Base-by-base conservation (phyloP, 371 early-diverging fungal genomes). In the Sporodiniella umbellata region DNA sequence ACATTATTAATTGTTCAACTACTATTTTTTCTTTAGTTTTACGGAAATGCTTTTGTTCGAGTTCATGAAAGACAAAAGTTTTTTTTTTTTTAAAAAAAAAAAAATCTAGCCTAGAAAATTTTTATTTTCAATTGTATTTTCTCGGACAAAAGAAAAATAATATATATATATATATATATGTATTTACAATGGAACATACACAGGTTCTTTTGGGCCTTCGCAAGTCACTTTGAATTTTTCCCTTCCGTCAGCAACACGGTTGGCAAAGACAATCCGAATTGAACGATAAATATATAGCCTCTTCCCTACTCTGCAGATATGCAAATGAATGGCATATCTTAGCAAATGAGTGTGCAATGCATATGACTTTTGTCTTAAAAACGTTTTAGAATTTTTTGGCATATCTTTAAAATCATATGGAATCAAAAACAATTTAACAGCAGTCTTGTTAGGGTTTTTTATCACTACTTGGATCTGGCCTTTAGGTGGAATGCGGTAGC, bases 381-480 rank as follows among this genome's bases (percentile, higher is more conserved):
- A 88, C 8, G 93, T 93, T 58, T 89, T 89, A 5, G 83, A 74
- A 25, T 64, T 64, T 7, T 72, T 53, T 0, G 92, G 91, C 90
- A 92, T 87, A 33, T 86, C 88, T 5, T 66, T 66, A 45, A 91
- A 80, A 60, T 93, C 89, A 56, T 92, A 93, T 0, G 90, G 92
- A 1, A 93, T 68, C 28, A 92, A 51, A 52, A 90, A 92, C 0
- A 92, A 61, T 57, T 93, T 91, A 45, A 91, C 84, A 0, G 85
- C 89, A 0, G 91, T 88, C 44, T 81, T 80, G 64, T 82, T 75
- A 1, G 88, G 87, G 51, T 93, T 93, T 62, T 89, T 87, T 64
- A 93, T 85, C 25, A 90, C 83, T 8, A 93, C 78, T 60, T 92
- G 92, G 8, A 93, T 62, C 49, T 91, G 91, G 2, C 94, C 94